Evolutionary conservation across 2,329 filamentous ascomycete genomes (phyloP).

Genomic region (Stachybotrys elegans): DNA sequence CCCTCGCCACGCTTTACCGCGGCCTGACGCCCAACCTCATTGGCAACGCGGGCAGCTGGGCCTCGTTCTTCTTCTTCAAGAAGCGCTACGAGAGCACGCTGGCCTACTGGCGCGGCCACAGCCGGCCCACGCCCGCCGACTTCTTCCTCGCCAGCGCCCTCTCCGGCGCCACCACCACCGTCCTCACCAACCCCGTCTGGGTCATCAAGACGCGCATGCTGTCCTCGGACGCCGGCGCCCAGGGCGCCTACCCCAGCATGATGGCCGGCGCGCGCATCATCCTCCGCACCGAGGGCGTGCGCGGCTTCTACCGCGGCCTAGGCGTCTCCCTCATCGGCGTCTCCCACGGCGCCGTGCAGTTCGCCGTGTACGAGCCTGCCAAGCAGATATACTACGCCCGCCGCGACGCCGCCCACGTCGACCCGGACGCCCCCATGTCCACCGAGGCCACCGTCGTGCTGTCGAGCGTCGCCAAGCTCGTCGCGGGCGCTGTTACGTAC

Average conservation of each 20-base stretch:
- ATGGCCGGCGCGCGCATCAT: conserved; percentile 64
- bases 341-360: conserved; percentile 89
- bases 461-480: conserved; percentile 76
- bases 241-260: conserved; percentile 79
- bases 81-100: conserved; percentile 46
- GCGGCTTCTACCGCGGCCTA: conserved; percentile 84
- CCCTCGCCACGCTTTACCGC: conserved; percentile 72
- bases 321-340: conserved; percentile 80
- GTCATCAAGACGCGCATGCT: conserved; percentile 98
- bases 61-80: conserved; percentile 82
- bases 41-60: conserved; percentile 88
- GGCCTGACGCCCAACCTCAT: conserved; percentile 86
- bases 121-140: conserved; percentile 49
- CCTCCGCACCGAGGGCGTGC: conserved; percentile 63
- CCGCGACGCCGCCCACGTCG: conserved; percentile 10
- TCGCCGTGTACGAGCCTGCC: conserved; percentile 82
- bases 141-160: conserved; percentile 76
- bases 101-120: conserved; percentile 15
- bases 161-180: conserved; percentile 67
- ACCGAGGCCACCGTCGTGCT: conserved; percentile 77
- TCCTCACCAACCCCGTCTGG: conserved; percentile 93
- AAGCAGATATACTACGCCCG: conserved; percentile 52
- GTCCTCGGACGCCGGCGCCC: conserved; percentile 67
- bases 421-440: conserved; percentile 36
- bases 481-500: conserved; percentile 87